Evolutionary conservation across 1,284 basidiomycete species (phyloP).

Genomic region (Mycena sp.): DNA sequence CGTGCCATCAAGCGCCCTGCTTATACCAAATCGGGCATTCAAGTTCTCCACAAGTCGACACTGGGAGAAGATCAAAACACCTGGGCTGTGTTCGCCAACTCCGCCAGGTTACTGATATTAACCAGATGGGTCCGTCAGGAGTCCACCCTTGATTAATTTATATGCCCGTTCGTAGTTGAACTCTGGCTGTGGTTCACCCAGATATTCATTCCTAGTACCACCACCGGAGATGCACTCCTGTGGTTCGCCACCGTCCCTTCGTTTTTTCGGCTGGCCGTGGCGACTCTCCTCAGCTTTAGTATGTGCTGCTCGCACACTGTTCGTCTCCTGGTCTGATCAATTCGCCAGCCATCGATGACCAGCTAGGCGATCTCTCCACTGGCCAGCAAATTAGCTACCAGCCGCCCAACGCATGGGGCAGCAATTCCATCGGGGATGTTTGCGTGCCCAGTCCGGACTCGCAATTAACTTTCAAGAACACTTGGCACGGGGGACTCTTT

Average conservation of each 20-base stretch:
- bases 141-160: constrained; percentile 4
- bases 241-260: constrained; percentile 19
- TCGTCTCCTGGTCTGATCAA: constrained; percentile 36
- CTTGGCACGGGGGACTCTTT: constrained; percentile 40
- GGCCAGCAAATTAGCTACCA: constrained; percentile 38
- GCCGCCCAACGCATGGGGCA: constrained; percentile 39
- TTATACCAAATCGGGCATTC: too few relatives aligned
- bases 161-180: constrained; percentile 18
- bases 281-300: constrained; percentile 2
- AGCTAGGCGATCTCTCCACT: constrained; percentile 36
- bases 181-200: constrained; percentile 13
- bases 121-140: not conserved
- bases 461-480: constrained; percentile 25
- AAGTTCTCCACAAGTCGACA: too few relatives aligned
- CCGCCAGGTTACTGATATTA: constrained; percentile 15
- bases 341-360: constrained; percentile 41
- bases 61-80: not conserved
- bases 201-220: constrained; percentile 10
- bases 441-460: not conserved
- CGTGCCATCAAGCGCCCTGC: too few relatives aligned
- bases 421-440: constrained; percentile 28
- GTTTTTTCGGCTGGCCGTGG: constrained; percentile 12
- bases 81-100: constrained; percentile 4
- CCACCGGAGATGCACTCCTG: constrained; percentile 20
- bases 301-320: constrained; percentile 2